Percentiles rank a stretch among this genome's conserved stretches.
These are phyloP conservation scores for Aspergillus fijiensis DNA, from an alignment of 2,329 filamentous ascomycete species.

Conservation along the genomic window DNA sequence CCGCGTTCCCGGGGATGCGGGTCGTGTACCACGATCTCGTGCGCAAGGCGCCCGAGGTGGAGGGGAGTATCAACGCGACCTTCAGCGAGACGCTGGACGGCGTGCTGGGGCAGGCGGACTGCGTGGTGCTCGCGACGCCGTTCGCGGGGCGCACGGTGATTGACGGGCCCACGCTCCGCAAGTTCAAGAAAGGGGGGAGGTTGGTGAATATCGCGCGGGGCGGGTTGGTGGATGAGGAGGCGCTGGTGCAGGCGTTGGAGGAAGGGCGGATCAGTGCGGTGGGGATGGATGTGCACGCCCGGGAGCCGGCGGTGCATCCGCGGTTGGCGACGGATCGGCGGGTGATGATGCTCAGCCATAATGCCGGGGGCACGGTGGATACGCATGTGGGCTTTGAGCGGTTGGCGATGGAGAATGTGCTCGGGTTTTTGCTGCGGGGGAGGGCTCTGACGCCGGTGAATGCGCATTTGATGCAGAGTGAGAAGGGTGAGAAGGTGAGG, in stretches of 20 bases:
- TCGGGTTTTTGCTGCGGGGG: constrained; percentile 27
- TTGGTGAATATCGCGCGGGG: constrained; percentile 56
- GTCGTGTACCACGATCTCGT: constrained; percentile 58
- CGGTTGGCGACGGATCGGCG: constrained; percentile 42
- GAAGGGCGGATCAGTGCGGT: constrained; percentile 48
- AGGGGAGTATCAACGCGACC: constrained; percentile 40
- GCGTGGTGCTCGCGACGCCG: constrained; percentile 51
- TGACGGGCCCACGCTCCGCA: constrained; percentile 41
- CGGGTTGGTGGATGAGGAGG: constrained; percentile 50
- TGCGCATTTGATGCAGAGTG: constrained; percentile 49
- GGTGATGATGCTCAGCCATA: constrained; percentile 50
- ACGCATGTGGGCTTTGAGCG: constrained; percentile 52
- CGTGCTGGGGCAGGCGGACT: constrained; percentile 46
- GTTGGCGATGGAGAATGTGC: constrained; percentile 49
- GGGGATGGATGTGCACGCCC: constrained; percentile 56
- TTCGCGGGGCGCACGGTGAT: constrained; percentile 42
- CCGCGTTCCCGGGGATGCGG: constrained; percentile 63
- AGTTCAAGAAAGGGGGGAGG: constrained; percentile 18
- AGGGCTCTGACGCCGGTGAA: constrained; percentile 58
- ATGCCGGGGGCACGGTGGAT: constrained; percentile 51
- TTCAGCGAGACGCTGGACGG: constrained; percentile 47
- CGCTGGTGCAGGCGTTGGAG: constrained; percentile 49
- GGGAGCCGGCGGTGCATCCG: constrained; percentile 53
- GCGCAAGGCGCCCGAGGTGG: constrained; percentile 38
- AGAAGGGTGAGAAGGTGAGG: neutral